Base-by-base conservation (phyloP, 805 yeast genomes). In the Torulaspora franciscae region DNA sequence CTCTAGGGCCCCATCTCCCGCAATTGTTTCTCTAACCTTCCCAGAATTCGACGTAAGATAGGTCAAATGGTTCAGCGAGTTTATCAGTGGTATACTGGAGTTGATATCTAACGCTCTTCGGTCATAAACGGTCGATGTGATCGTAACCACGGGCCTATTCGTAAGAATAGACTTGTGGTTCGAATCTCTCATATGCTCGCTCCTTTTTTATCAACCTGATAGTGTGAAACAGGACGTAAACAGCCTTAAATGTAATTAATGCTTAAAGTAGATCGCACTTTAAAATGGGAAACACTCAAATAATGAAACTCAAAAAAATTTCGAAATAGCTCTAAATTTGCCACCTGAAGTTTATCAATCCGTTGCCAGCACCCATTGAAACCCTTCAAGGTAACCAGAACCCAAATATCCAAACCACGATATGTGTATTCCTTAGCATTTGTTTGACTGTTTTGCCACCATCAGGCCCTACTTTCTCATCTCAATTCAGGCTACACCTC, bases 51-150 rank as follows among this genome's bases (percentile, higher is more conserved):
- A 83, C 0, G 91, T 86, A 29, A 93, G 74, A 62, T 84, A 87
- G 1, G 96, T 87, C 43, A 91, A 73, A 69, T 89, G 95, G 65
- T 90, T 91, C 56, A 91, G 71, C 6, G 96, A 87, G 72, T 88
- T 89, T 48, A 93, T 93, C 46, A 91, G 72, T 1, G 99, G 97
- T 54, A 85, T 80, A 60, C 87, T 90, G 24, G 88, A 79, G 1
- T 96, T 84, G 51, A 90, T 85, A 62, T 93, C 98, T 42, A 91
- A 72, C 0, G 98, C 97, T 40, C 98, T 69, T 47, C 98, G 70
- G 66, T 91, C 98, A 62, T 91, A 91, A 25, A 91, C 77, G 15
- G 91, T 81, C 23, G 95, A 79, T 6, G 96, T 83, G 49, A 91
- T 88, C 23, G 90, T 81, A 24, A 90, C 87, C n/a, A 96, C 89